These are phyloP conservation scores for Mycena capillaripes DNA, from an alignment of 768 basidiomycete species.

Conservation along the genomic window DNA sequence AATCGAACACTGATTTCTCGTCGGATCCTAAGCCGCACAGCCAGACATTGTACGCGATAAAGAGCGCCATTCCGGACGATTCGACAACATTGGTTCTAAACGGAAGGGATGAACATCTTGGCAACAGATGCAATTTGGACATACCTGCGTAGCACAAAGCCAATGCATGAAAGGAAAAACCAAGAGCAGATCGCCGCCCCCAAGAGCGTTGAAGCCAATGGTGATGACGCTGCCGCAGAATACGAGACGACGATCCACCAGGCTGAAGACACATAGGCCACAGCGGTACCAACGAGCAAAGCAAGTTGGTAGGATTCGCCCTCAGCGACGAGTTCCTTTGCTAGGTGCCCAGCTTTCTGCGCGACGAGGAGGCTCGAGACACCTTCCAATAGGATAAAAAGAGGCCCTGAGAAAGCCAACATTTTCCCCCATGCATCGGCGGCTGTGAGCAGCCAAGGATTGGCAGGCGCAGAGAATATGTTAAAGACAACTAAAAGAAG, in stretches of 20 bases:
- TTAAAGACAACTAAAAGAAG: conserved; percentile 77
- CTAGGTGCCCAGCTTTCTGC: conserved; percentile 85
- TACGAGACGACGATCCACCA: conserved; percentile 93
- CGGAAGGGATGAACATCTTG: not conserved
- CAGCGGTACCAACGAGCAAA: conserved; percentile 81
- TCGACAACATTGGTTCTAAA: conserved; percentile 88
- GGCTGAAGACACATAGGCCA: conserved; percentile 84
- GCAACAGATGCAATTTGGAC: not conserved
- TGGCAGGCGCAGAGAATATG: conserved; percentile 76
- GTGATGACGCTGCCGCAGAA: conserved; percentile 85
- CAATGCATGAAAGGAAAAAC: conserved; percentile 92
- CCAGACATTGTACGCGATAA: conserved; percentile 94
- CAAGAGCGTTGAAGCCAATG: conserved; percentile 89
- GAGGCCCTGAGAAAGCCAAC: conserved; percentile 78
- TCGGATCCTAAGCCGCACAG: conserved; percentile 79
- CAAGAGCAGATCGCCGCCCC: conserved; percentile 91
- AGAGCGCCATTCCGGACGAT: conserved; percentile 87
- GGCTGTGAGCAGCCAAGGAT: conserved; percentile 68
- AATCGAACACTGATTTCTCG: conserved; percentile 78
- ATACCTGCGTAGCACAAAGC: conserved; percentile 82
- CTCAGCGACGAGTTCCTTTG: conserved; percentile 75
- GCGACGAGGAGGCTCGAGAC: conserved; percentile 87
- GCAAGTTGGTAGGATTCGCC: conserved; percentile 85
- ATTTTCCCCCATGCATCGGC: conserved; percentile 81
- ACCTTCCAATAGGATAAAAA: conserved; percentile 88